phyloP scores from a whole-genome alignment of 371 early-diverging fungal genomes.

The Saksenaea oblongispora region DNA sequence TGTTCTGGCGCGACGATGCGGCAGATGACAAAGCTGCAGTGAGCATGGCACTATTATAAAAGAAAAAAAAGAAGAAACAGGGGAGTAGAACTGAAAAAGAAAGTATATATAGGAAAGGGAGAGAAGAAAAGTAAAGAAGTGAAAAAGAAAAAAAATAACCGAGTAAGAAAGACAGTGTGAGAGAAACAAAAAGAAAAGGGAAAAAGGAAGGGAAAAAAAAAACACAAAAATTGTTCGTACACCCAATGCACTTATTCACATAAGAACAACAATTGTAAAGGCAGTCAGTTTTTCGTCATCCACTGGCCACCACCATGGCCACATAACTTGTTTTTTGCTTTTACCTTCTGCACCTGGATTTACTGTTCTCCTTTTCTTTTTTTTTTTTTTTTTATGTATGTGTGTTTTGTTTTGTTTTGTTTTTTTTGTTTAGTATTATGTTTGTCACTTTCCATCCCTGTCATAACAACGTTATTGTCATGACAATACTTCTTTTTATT shows the following conservation, averaged over 20 bases:
- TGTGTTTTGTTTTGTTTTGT: too few relatives aligned
- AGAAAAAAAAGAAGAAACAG: neutral
- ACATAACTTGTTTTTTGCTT: neutral
- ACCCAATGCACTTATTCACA: neutral
- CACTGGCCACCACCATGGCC: neutral
- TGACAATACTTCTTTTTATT: neutral
- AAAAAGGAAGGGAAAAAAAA: neutral
- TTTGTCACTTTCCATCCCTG: neutral
- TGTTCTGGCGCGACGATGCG: constrained; percentile 6
- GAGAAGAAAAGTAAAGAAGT: neutral
- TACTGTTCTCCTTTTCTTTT: too few relatives aligned
- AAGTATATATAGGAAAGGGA: constrained; percentile 1
- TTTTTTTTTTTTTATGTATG: too few relatives aligned
- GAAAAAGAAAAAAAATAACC: neutral
- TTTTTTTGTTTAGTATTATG: too few relatives aligned
- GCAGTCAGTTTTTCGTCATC: neutral
- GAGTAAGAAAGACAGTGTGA: neutral
- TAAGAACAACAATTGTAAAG: neutral
- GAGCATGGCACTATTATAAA: constrained; percentile 7
- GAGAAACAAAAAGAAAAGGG: neutral
- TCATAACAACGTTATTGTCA: neutral
- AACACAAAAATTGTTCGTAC: neutral
- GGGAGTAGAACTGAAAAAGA: constrained; percentile 1
- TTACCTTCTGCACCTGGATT: neutral
- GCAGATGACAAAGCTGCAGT: constrained; percentile 20